Evolutionary conservation across 1,284 basidiomycete species (phyloP).

Genomic region (Naganishia sp.): DNA sequence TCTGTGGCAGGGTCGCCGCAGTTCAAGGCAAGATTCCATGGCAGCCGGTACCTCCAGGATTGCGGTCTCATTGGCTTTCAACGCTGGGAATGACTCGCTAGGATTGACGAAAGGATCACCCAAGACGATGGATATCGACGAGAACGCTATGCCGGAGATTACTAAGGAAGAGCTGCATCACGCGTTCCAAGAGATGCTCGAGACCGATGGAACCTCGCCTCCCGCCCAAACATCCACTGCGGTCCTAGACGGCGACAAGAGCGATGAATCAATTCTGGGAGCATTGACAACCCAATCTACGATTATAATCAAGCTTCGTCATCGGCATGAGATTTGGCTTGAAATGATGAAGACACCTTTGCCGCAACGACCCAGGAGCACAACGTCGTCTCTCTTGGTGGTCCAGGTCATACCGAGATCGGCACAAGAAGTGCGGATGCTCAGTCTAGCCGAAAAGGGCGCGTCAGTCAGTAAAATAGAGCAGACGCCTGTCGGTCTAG

Average conservation of each 20-base stretch:
- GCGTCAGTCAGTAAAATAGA: not conserved
- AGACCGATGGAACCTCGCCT: not conserved
- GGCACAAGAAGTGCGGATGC: not conserved
- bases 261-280: constrained; percentile 1
- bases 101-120: not conserved
- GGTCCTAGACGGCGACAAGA: too few species aligned
- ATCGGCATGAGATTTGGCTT: constrained; percentile 16
- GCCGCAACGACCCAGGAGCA: not conserved
- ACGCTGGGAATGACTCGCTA: not conserved
- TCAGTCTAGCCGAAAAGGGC: not conserved
- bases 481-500: not conserved
- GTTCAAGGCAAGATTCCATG: not conserved
- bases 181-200: not conserved
- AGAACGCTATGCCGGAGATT: not conserved
- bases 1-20: not conserved
- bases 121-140: constrained; percentile 1
- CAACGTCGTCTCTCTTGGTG: constrained; percentile 14
- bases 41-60: not conserved
- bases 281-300: constrained; percentile 9
- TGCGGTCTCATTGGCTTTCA: not conserved
- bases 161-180: not conserved
- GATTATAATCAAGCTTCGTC: constrained; percentile 3
- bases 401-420: constrained; percentile 23
- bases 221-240: not conserved
- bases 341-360: constrained; percentile 18